A percentile compares a stretch with the other conserved stretches of the same genome.
Evolutionary conservation across 257 asterid species (phyloP).

Genomic region (Petunia axillaris): DNA sequence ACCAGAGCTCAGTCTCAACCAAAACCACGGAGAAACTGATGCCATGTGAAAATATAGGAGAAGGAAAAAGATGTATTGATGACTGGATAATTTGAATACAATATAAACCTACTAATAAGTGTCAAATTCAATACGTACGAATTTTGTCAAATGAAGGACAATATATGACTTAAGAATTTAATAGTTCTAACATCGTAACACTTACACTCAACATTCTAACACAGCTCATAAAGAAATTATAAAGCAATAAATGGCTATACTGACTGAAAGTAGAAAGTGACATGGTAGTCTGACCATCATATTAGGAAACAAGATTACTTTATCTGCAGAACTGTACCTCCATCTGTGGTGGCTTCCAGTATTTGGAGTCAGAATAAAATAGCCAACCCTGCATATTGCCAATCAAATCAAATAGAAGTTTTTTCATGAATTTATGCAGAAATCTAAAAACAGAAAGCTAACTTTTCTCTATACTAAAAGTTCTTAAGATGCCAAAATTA

Average conservation of each 20-base stretch:
- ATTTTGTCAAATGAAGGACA: not conserved
- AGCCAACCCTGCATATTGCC: slow-evolving; percentile 85
- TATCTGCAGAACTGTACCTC: slow-evolving; percentile 54
- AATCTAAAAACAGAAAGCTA: slow-evolving; percentile 1
- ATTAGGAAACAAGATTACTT: slow-evolving; percentile 19
- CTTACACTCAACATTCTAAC: too few relatives aligned
- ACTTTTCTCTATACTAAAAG: not conserved
- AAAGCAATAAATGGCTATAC: slow-evolving; percentile 19
- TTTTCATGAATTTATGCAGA: slow-evolving; percentile 13
- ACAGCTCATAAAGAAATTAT: not conserved
- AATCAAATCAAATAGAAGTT: slow-evolving; percentile 25
- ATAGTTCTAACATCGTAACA: not conserved
- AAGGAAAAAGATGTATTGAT: slow-evolving; percentile 5
- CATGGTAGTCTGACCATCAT: not conserved
- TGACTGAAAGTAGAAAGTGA: slow-evolving; percentile 15
- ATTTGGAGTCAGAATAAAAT: slow-evolving; percentile 83
- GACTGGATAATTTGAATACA: not conserved
- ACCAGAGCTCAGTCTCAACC: not conserved
- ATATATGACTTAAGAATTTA: not conserved
- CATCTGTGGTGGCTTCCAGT: slow-evolving; percentile 98
- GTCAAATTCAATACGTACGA: slow-evolving; percentile 7
- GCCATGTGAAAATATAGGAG: not conserved
- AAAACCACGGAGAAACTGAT: not conserved
- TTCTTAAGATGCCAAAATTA: not conserved
- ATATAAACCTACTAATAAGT: not conserved